A percentile compares a stretch with the other conserved stretches of the same genome.
These are phyloP conservation scores for Zoysia matrella DNA, from an alignment of 202 grass and related monocot genomes.

Conservation along the genomic window DNA sequence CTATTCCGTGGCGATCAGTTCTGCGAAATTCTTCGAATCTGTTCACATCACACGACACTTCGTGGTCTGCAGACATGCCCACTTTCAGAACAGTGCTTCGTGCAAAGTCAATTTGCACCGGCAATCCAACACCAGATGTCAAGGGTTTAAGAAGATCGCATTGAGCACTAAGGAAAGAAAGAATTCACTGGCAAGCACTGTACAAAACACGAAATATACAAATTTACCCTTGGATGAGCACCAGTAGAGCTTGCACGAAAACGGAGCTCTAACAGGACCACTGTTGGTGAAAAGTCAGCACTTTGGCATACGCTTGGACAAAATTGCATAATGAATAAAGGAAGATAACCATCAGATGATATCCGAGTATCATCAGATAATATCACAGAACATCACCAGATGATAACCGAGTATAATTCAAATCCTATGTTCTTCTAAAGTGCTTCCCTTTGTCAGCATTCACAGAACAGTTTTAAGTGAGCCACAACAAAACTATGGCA, in stretches of 20 bases:
- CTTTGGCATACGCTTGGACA: conserved; percentile 31
- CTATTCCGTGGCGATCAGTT: neutral
- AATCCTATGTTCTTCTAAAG: neutral
- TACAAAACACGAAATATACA: conserved; percentile 26
- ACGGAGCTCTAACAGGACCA: neutral
- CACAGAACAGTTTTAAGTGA: neutral
- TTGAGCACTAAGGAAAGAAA: neutral
- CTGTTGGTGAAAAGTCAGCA: neutral
- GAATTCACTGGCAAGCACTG: neutral
- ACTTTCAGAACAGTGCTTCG: neutral
- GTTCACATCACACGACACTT: neutral
- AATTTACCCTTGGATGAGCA: conserved; percentile 24
- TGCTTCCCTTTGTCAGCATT: conserved; percentile 7
- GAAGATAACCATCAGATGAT: conserved; percentile 11
- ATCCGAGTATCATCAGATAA: neutral
- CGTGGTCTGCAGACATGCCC: neutral
- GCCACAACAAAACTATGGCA: conserved; percentile 12
- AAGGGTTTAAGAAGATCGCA: neutral
- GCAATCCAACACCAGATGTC: neutral
- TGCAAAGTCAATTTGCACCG: neutral
- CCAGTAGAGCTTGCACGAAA: neutral
- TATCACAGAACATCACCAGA: neutral
- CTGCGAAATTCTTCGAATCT: neutral
- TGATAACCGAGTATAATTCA: conserved; percentile 23
- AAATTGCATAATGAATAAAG: conserved; percentile 18